Conservation (phyloP, 2,329 filamentous ascomycete genomes). For the Elsinoe arachidis region DNA sequence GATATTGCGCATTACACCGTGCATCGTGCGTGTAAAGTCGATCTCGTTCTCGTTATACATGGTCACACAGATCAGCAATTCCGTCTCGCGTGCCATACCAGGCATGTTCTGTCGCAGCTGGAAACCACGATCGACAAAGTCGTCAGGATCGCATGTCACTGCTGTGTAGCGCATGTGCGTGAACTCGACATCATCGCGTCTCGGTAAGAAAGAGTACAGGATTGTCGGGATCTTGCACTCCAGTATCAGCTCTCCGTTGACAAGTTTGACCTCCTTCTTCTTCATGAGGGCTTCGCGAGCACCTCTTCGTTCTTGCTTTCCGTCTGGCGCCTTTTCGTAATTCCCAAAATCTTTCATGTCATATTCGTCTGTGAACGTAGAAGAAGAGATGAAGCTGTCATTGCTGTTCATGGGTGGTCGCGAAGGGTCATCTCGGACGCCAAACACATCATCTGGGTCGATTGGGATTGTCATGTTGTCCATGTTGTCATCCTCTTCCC, state of each 20-base stretch:
- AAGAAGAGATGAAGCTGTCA: slow-evolving; percentile 53
- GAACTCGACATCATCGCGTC: slow-evolving; percentile 88
- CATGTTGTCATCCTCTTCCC: slow-evolving; percentile 29
- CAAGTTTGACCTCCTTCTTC: slow-evolving; percentile 87
- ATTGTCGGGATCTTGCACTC: slow-evolving; percentile 99
- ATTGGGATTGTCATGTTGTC: slow-evolving; percentile 67
- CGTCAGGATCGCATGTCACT: slow-evolving; percentile 94
- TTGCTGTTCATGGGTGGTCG: slow-evolving; percentile 51
- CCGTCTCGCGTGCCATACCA: slow-evolving; percentile 74
- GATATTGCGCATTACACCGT: slow-evolving; percentile 97
- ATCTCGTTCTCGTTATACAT: slow-evolving; percentile 99
- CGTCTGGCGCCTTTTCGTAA: slow-evolving; percentile 80
- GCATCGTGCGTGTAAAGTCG: slow-evolving; percentile 94
- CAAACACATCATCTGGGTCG: slow-evolving; percentile 33
- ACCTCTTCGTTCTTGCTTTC: slow-evolving; percentile 78
- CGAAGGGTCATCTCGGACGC: slow-evolving; percentile 57
- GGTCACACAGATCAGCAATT: slow-evolving; percentile 92
- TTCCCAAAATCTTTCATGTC: slow-evolving; percentile 54
- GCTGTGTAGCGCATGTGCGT: slow-evolving; percentile 98
- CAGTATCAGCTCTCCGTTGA: slow-evolving; percentile 94
- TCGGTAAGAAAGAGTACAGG: slow-evolving; percentile 89
- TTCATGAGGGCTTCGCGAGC: slow-evolving; percentile 80
- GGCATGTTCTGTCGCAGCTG: slow-evolving; percentile 88
- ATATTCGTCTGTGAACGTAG: slow-evolving; percentile 48
- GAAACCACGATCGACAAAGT: slow-evolving; percentile 82